Evolutionary conservation across 768 basidiomycete genomes (phyloP), one percentile per base, ranked within the genome.

Genomic region (Neoboletus magnificus): DNA sequence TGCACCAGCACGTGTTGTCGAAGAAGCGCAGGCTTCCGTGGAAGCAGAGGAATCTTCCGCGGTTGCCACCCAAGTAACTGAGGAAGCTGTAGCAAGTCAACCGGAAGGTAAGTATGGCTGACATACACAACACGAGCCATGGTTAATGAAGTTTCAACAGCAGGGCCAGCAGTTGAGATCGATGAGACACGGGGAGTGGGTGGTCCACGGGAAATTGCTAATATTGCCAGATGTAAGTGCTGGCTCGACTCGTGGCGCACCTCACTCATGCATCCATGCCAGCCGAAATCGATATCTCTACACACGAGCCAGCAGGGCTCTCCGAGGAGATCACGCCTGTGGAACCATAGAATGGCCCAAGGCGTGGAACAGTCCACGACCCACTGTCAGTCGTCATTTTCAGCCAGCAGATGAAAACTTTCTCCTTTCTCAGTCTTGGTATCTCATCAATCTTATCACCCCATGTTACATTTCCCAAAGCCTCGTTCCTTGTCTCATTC

Each of bases 151-250:
- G 20, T 39, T 20, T 20, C 25, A 4, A 33, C 15, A 25, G 42
- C 12, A 10, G 36, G 7, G 16, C 44, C 43, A 1, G 40, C 41
- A 4, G 37, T 32, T 22, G 47, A 32, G 32, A 20, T 33, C 25
- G 27, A 20, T 27, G 55, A 35, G 41, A 43, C 33, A 11, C 10
- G 10, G 0, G 22, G 20, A 5, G 37, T 22, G 12, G 20, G 40
- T n/a, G 55, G 27, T 39, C 23, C 33, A 9, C 46, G 44, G 35
- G 39, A 52, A 20, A 48, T 29, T 2, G 42, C 27, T 16, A 44
- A 53, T n/a, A 23, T 30, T 10, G 20, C 7, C 52, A n/a, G 39
- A 11, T 27, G 63, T 59, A n/a, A 62, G 63, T 59, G 47, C 5
- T 44, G 45, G 52, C 7, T 32, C 52, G 50, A 37, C 11, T 35